Conservation (phyloP, 306 rosid species). For the Lupinus albus region DNA sequence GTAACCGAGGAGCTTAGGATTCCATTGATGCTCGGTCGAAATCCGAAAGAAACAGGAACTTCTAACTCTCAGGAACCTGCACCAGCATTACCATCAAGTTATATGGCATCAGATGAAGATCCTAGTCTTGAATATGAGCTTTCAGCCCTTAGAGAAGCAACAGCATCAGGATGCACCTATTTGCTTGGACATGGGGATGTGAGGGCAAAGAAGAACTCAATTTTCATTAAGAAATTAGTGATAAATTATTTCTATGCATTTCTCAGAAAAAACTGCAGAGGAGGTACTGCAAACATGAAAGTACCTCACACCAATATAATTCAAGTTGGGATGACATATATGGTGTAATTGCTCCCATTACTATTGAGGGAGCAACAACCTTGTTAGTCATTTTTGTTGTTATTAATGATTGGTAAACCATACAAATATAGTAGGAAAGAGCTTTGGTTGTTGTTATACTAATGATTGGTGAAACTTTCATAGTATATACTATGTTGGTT, state of each 20-base stretch:
- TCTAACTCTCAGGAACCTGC: slow-evolving; percentile 49
- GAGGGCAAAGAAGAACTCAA: slow-evolving; percentile 85
- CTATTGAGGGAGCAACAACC: not conserved
- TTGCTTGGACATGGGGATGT: slow-evolving; percentile 89
- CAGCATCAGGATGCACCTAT: slow-evolving; percentile 89
- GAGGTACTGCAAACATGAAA: slow-evolving; percentile 75
- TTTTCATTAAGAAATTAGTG: slow-evolving; percentile 77
- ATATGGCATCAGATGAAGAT: slow-evolving; percentile 69
- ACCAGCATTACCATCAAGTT: slow-evolving; percentile 57
- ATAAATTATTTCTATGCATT: slow-evolving; percentile 89
- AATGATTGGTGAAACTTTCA: slow-evolving; percentile 7
- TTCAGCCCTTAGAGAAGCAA: slow-evolving; percentile 85
- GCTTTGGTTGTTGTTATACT: not conserved
- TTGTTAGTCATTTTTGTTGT: not conserved
- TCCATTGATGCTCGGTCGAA: slow-evolving; percentile 67
- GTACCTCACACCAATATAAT: slow-evolving; percentile 94
- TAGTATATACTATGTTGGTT: not conserved
- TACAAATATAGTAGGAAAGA: not conserved
- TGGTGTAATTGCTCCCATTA: slow-evolving; percentile 56
- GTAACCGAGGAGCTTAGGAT: slow-evolving; percentile 61
- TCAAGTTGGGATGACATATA: slow-evolving; percentile 87
- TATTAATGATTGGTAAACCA: slow-evolving; percentile 4
- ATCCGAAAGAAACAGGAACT: slow-evolving; percentile 44
- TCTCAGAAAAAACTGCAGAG: slow-evolving; percentile 86
- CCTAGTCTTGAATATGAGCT: slow-evolving; percentile 89